Evolutionary conservation across 2,329 filamentous ascomycete genomes (phyloP).

Genomic region (Verticillium zaregamsianum): DNA sequence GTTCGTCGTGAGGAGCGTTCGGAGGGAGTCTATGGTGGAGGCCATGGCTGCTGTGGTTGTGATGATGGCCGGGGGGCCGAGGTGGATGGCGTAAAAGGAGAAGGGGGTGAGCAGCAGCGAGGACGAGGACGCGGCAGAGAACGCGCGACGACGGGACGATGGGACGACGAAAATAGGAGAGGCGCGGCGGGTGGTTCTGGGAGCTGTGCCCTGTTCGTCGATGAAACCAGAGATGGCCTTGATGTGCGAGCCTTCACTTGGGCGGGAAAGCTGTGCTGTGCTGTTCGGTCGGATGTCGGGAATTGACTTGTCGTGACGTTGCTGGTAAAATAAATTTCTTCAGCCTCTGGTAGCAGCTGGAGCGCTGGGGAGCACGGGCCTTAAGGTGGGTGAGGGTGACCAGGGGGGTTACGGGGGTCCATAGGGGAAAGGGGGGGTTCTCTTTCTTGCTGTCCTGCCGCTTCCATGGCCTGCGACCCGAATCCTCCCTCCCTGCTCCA

Average conservation of each 20-base stretch:
- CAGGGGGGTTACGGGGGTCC: background rate
- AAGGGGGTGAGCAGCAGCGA: constrained; percentile 13
- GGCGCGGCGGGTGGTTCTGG: background rate
- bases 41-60: constrained; percentile 40
- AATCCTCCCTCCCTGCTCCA: background rate
- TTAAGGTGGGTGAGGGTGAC: no score
- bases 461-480: background rate
- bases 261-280: background rate
- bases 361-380: background rate
- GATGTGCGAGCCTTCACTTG: background rate
- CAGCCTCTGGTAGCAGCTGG: constrained; percentile 11
- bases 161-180: constrained; percentile 8
- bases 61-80: background rate
- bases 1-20: constrained; percentile 68
- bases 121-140: constrained; percentile 10
- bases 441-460: background rate
- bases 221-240: constrained; percentile 1
- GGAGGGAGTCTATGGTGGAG: constrained; percentile 36
- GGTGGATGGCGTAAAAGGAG: constrained; percentile 3
- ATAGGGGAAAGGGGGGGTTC: background rate
- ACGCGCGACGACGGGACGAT: constrained; percentile 2
- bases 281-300: constrained; percentile 1
- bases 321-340: constrained; percentile 17
- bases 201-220: background rate
- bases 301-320: constrained; percentile 1